Evolutionary conservation across 768 basidiomycete genomes (phyloP), one percentile per base, ranked within the genome.

Genomic region (Lactarius hatsudake): DNA sequence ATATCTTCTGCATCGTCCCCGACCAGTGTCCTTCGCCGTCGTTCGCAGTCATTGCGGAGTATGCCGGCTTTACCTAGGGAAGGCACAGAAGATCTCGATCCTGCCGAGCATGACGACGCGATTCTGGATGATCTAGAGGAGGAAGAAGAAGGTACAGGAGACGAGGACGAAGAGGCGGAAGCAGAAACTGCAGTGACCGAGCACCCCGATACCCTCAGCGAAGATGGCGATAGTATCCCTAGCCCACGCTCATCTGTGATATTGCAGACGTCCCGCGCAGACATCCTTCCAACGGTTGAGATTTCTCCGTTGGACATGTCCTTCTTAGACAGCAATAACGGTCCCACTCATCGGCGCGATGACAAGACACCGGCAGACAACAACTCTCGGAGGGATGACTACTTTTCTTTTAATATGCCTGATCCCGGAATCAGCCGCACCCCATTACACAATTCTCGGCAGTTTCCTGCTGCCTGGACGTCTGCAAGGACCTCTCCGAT

Each of bases 101-200:
- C 76, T 43, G 80, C 77, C 5, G 78, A 77, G n/a, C 73, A 73
- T 38, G 77, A 75, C 2, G 79, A 79, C 3, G 76, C 72, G 17
- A 80, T 81, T 51, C 73, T 77, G 13, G 79, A 75, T 32, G 74
- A 76, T 55, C 42, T 68, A 12, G 72, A 69, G 12, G 75, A 75
- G 53, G 78, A 79, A 34, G 76, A 76, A 17, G 80, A 79, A 40
- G 81, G 80, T 12, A 34, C 53, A 9, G 43, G 17, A 17, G 70
- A 62, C 53, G 67, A 58, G 30, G 62, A 69, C 30, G 68, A 71
- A 42, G 67, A 64, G 34, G 58, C 62, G 12, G 64, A 60, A 20
- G 61, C 67, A 17, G 61, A 68, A 48, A 20, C 61, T 2, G 26
- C 34, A n/a, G 70, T 63, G 51, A 55, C 26, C 54, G 68, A 63